A percentile compares a stretch with the other conserved stretches of the same genome.
Conservation (phyloP, 1,284 basidiomycete genomes). For the Pulchroboletus neoregius region DNA sequence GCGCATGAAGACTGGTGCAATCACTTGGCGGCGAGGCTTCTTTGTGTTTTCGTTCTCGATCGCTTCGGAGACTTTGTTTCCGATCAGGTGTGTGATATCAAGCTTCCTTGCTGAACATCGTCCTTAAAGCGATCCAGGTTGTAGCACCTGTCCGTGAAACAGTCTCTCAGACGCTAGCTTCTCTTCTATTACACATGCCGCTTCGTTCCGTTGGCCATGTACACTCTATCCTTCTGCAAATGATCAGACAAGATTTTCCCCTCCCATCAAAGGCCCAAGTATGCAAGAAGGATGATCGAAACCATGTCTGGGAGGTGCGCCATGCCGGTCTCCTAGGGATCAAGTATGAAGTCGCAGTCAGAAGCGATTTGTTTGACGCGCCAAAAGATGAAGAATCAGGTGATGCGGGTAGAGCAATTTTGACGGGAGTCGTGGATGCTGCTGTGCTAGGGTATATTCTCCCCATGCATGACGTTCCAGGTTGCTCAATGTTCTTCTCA, state of each 20-base stretch:
- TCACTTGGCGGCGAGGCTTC: slow-evolving; percentile 79
- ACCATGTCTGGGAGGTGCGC: slow-evolving; percentile 94
- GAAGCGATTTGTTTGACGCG: slow-evolving; percentile 73
- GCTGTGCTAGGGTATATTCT: slow-evolving; percentile 76
- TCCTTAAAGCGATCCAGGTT: slow-evolving; percentile 47
- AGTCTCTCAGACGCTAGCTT: slow-evolving; percentile 91
- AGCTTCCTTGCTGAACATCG: background rate
- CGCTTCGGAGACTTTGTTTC: slow-evolving; percentile 97
- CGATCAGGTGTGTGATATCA: slow-evolving; percentile 61
- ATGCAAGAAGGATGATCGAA: slow-evolving; percentile 43
- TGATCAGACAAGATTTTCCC: slow-evolving; percentile 86
- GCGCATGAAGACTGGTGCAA: slow-evolving; percentile 87
- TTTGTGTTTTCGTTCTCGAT: slow-evolving; percentile 93
- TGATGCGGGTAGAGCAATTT: slow-evolving; percentile 46
- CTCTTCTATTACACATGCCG: slow-evolving; percentile 85
- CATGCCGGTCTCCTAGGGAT: slow-evolving; percentile 96
- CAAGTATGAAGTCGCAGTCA: slow-evolving; percentile 96
- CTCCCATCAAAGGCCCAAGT: slow-evolving; percentile 41
- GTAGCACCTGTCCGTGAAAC: slow-evolving; percentile 97
- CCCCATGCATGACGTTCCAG: background rate
- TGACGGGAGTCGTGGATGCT: slow-evolving; percentile 81
- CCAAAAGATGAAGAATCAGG: slow-evolving; percentile 35
- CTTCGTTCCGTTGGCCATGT: slow-evolving; percentile 73
- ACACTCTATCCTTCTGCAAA: slow-evolving; percentile 81
- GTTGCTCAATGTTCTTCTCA: slow-evolving; percentile 33